A percentile compares a stretch with the other conserved stretches of the same genome.
phyloP scores from a whole-genome alignment of 2,329 filamentous ascomycete species.

The Pseudogymnoascus sp. region DNA sequence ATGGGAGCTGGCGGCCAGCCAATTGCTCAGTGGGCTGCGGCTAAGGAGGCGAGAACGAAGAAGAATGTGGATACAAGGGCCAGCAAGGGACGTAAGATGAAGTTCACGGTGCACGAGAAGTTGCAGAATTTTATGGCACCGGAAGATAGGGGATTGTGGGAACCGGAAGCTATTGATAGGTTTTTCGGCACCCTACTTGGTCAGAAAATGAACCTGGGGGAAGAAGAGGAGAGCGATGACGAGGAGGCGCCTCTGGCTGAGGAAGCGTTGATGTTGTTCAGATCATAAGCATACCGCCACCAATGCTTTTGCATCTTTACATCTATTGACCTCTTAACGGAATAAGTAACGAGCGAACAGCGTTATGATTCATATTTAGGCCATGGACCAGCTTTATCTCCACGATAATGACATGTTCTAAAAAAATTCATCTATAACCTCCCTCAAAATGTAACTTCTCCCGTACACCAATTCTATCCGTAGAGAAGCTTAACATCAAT shows the following conservation, averaged over 20 bases:
- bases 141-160: constrained; percentile 74
- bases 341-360: too few species aligned
- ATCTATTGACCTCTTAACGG: too few species aligned
- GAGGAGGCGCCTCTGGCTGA: constrained; percentile 33
- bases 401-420: too few species aligned
- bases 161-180: constrained; percentile 65
- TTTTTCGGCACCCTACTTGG: constrained; percentile 71
- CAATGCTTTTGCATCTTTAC: neutral
- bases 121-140: constrained; percentile 96
- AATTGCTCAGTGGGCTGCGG: constrained; percentile 56
- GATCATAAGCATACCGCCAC: constrained; percentile 16
- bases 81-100: constrained; percentile 88
- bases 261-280: constrained; percentile 27
- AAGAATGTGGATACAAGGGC: constrained; percentile 87
- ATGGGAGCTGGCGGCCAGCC: constrained; percentile 37
- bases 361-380: too few species aligned
- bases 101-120: constrained; percentile 94
- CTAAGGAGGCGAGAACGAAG: constrained; percentile 70
- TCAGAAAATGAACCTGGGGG: constrained; percentile 56
- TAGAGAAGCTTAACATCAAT: too few species aligned
- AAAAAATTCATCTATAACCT: too few species aligned
- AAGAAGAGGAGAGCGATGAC: constrained; percentile 44
- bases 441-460: too few species aligned
- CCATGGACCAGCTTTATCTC: too few species aligned
- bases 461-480: too few species aligned